Base-by-base conservation (phyloP, 106 monocot genomes). In the Dendrobium huoshanense region DNA sequence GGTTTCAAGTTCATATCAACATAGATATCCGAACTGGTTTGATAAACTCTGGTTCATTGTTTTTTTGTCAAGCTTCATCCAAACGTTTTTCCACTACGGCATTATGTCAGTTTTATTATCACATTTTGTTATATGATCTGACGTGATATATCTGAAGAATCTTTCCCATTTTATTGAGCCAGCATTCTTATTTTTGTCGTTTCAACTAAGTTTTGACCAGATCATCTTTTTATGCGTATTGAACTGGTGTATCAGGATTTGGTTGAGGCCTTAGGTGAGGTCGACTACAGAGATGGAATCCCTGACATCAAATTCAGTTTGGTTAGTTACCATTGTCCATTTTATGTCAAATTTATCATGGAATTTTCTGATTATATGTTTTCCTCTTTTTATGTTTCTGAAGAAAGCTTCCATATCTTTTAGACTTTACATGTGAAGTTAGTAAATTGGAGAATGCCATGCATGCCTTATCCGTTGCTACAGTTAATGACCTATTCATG, bases 261-360 rank as follows among this genome's bases (percentile, higher is more conserved):
- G 79, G 96, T 92, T 84, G 82, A 84, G 5, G 79, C 96, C 8
- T 85, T 96, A 43, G 88, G 87, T 45, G 94, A 86, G 56, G 86
- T 88, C n/a, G 48, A 78, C 55, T 90, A 90, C 77, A 79, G 83
- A 78, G 84, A 92, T 78, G 94, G 94, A 77, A 89, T 96, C 73
- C 96, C 96, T 78, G 90, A 94, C 44, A 85, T 97, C 41, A 97
- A 97, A 80, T 94, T 97, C 82, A 94, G 90, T 77, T 88, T 80
- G 92, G 96, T 97, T 56, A 80, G 84, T 81, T 41, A 73, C 80
- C 40, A 10, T 41, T 42, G 2, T 74, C 19, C 29, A 74, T 74
- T n/a, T 41, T 43, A 41, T 74, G 17, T 74, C 42, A 74, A n/a
- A 41, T n/a, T 31, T 74, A 0, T 42, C 31, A 41, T 74, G 17